phyloP scores from a whole-genome alignment of 805 yeast genomes.

The Candida xyloterini region DNA sequence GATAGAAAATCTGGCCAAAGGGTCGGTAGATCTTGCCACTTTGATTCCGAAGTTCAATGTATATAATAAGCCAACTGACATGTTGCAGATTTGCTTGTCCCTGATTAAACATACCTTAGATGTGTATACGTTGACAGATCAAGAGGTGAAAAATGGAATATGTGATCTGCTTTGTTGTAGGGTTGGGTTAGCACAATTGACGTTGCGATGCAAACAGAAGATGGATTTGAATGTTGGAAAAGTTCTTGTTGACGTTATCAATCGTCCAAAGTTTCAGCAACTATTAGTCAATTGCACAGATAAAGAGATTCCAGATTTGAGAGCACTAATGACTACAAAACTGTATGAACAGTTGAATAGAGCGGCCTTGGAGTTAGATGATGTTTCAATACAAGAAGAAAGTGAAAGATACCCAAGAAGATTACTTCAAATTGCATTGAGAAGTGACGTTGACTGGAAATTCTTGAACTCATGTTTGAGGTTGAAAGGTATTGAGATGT shows the following conservation, averaged over 20 bases:
- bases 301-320: slow-evolving; percentile 11
- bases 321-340: slow-evolving; percentile 14
- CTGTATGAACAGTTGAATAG: slow-evolving; percentile 17
- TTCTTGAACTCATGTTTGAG: slow-evolving; percentile 9
- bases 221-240: background rate
- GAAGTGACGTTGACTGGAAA: slow-evolving; percentile 12
- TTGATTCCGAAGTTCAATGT: background rate
- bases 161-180: slow-evolving; percentile 17
- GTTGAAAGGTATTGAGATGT: slow-evolving; percentile 2
- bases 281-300: background rate
- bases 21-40: background rate
- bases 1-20: slow-evolving; percentile 1
- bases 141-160: background rate
- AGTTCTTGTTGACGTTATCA: slow-evolving; percentile 13
- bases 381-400: slow-evolving; percentile 4
- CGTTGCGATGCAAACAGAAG: slow-evolving; percentile 8
- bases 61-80: background rate
- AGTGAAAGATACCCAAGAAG: slow-evolving; percentile 10
- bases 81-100: background rate
- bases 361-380: slow-evolving; percentile 7
- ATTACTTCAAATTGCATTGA: background rate
- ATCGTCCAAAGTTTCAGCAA: slow-evolving; percentile 1
- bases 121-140: slow-evolving; percentile 18
- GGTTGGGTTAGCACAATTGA: slow-evolving; percentile 25
- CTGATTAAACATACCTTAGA: slow-evolving; percentile 12